These are phyloP conservation scores for Vanrija sp. DNA, from an alignment of 1,284 basidiomycete species.

Conservation along the genomic window DNA sequence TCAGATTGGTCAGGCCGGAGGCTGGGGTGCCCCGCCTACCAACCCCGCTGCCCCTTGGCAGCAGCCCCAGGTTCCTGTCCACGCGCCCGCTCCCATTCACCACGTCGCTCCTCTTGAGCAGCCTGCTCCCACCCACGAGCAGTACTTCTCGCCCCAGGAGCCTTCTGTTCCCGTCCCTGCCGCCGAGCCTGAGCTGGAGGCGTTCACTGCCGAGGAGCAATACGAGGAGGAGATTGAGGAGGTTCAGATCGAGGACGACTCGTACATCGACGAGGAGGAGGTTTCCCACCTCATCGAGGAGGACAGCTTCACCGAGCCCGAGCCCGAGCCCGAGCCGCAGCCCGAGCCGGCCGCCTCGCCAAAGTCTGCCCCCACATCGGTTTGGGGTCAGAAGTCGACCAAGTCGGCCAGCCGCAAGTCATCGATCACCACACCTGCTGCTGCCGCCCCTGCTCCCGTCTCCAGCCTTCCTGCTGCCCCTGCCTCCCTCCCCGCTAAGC, in stretches of 20 bases:
- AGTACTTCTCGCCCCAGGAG: constrained; percentile 22
- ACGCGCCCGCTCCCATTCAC: background rate
- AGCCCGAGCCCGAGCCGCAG: constrained; percentile 5
- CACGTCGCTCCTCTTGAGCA: constrained; percentile 7
- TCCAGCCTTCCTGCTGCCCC: constrained; percentile 28
- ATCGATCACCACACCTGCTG: constrained; percentile 21
- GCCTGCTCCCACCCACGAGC: constrained; percentile 8
- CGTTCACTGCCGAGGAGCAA: no score
- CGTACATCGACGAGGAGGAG: no score
- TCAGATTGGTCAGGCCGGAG: constrained; percentile 19
- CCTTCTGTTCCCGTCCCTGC: constrained; percentile 5
- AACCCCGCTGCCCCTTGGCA: constrained; percentile 12
- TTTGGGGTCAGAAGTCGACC: constrained; percentile 27
- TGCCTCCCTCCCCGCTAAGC: constrained; percentile 35
- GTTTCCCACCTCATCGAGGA: background rate
- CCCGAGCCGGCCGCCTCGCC: constrained; percentile 9
- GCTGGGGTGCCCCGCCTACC: constrained; percentile 29
- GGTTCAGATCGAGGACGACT: no score
- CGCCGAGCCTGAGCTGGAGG: constrained; percentile 2
- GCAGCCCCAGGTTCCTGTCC: constrained; percentile 14
- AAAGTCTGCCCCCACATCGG: constrained; percentile 21
- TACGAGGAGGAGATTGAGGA: background rate
- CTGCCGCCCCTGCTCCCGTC: constrained; percentile 36
- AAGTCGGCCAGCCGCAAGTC: constrained; percentile 29
- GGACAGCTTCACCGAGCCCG: background rate